These are phyloP conservation scores for Fusarium sp. DNA, from an alignment of 2,329 filamentous ascomycete species.

Conservation along the genomic window DNA sequence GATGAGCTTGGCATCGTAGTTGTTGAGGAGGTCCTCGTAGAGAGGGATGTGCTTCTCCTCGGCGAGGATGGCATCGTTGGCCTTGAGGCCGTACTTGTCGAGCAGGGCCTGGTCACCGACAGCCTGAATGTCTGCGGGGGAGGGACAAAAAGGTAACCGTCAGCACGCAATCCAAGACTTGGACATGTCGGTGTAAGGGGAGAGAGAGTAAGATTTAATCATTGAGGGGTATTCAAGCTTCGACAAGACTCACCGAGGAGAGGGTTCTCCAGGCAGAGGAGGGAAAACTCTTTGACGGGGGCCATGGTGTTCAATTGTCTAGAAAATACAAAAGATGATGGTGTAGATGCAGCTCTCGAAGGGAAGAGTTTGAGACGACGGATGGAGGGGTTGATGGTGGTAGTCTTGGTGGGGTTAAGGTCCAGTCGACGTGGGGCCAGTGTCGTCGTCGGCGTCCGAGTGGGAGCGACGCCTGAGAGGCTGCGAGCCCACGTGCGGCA, in stretches of 20 bases:
- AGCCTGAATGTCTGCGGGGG: constrained; percentile 84
- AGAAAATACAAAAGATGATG: constrained; percentile 18
- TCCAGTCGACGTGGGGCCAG: constrained; percentile 32
- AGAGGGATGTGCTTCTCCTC: constrained; percentile 89
- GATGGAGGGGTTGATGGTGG: constrained; percentile 39
- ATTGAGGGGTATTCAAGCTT: not conserved
- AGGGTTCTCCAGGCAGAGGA: constrained; percentile 96
- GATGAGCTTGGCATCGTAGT: constrained; percentile 93
- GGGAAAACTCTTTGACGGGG: constrained; percentile 80
- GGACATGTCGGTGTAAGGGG: constrained; percentile 16
- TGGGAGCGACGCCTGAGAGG: constrained; percentile 35
- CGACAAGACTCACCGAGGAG: constrained; percentile 77
- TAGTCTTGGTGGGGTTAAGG: constrained; percentile 35
- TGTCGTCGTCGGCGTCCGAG: constrained; percentile 39
- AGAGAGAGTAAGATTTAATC: not conserved
- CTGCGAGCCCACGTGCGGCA: constrained; percentile 38
- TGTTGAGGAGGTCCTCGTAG: constrained; percentile 93
- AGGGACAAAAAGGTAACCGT: constrained; percentile 19
- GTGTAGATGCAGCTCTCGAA: constrained; percentile 28
- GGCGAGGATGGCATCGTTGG: constrained; percentile 97
- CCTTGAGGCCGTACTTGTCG: constrained; percentile 91
- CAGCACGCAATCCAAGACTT: constrained; percentile 22
- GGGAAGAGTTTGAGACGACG: constrained; percentile 42
- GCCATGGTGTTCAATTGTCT: constrained; percentile 68
- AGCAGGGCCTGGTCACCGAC: constrained; percentile 84